Percentiles rank a stretch among this genome's conserved stretches.
These are phyloP conservation scores for Hypoxylon sp. DNA, from an alignment of 2,329 filamentous ascomycete species.

Conservation along the genomic window DNA sequence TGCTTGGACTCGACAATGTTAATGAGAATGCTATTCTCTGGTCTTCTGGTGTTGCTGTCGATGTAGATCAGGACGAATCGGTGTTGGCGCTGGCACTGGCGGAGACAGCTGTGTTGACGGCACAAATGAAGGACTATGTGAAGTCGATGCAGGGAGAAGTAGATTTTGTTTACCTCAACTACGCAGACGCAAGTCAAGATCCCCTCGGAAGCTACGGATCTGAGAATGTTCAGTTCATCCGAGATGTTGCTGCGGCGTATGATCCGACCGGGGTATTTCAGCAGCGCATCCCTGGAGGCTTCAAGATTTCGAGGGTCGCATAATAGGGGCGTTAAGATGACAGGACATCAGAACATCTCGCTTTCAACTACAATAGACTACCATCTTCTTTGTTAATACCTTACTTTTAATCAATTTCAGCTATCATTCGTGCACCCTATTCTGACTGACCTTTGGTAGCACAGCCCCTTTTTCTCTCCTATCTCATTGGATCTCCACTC, in stretches of 20 bases:
- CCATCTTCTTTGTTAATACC: not conserved
- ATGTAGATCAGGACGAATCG: constrained; percentile 18
- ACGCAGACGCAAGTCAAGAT: constrained; percentile 44
- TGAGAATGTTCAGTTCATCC: constrained; percentile 40
- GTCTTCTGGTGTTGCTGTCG: constrained; percentile 32
- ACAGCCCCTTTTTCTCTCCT: not conserved
- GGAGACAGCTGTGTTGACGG: constrained; percentile 26
- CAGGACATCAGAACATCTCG: too few relatives aligned
- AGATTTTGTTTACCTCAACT: constrained; percentile 47
- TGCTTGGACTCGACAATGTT: constrained; percentile 41
- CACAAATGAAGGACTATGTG: constrained; percentile 33
- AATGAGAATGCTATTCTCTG: constrained; percentile 35
- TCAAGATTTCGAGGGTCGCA: constrained; percentile 44
- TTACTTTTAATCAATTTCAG: not conserved
- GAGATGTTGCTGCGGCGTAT: constrained; percentile 41
- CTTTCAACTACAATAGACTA: too few relatives aligned
- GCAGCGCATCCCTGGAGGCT: constrained; percentile 46
- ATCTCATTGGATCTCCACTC: not conserved
- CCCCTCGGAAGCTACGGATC: constrained; percentile 44
- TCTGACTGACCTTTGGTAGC: too few relatives aligned
- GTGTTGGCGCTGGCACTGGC: constrained; percentile 33
- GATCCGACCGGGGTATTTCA: constrained; percentile 45
- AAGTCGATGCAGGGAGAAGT: constrained; percentile 37
- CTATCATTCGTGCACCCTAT: too few relatives aligned
- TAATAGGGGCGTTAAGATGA: too few relatives aligned